Evolutionary conservation across 306 rosid genomes (phyloP), one percentile per base, ranked within the genome.

Genomic region (Fragaria iinumae): DNA sequence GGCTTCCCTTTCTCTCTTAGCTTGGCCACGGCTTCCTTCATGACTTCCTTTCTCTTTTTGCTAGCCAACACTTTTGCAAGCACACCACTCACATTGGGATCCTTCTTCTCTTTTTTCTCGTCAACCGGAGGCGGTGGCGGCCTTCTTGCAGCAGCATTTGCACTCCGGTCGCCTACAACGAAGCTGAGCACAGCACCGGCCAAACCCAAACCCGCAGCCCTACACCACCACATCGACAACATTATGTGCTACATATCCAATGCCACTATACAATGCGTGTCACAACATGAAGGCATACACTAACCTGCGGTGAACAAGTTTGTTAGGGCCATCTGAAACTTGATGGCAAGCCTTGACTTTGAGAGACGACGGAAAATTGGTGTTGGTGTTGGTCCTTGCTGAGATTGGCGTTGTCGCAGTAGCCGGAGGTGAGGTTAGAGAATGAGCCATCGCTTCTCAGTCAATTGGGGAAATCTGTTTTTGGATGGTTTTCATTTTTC

Each of bases 21-120:
- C 81, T 85, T 88, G 56, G 91, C 91, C 11, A 84, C 6, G 11
- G 48, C 71, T 75, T 87, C 89, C 82, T 91, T 91, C 93, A 95
- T 79, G 63, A 97, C 96, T 64, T 95, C 92, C 90, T 95, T 95
- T 83, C 99, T 92, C 89, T 71, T 89, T 80, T 88, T 92, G 90
- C 96, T 89, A 34, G 97, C 97, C 64, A 95, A 55, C 67, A 95
- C 93, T 81, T 95, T 95, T 3, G 97, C 99, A 79, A 73, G 73
- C 75, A 88, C 89, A 21, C 91, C 99, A 67, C 92, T 89, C 83
- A 92, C 78, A 77, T 87, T 90, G 4, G 97, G 99, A 63, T 92
- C 99, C 82, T 55, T 88, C 76, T 87, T 95, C 47, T 74, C 78
- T n/a, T 62, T 64, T 3, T 65, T 75, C 90, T 92, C 97, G 29